A percentile compares a stretch with the other conserved stretches of the same genome.
Conservation (phyloP, 495 filamentous ascomycete species). For the Aspergillus wentii region DNA sequence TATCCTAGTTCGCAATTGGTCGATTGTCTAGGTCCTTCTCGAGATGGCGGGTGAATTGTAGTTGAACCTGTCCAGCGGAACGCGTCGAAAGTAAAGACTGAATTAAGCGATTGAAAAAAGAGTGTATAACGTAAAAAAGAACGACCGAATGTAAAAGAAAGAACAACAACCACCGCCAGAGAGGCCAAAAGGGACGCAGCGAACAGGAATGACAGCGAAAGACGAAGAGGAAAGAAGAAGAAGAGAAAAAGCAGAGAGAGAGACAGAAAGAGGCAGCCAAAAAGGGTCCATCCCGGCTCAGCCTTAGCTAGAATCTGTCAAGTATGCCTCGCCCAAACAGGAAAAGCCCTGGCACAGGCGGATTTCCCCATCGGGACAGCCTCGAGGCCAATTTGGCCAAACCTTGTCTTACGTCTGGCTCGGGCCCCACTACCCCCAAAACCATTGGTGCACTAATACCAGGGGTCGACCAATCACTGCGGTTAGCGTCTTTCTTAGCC, state of each 20-base stretch:
- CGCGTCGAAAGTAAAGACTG: conserved; percentile 3
- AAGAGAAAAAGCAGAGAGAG: conserved; percentile 9
- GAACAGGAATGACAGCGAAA: conserved; percentile 3
- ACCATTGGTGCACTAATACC: neutral
- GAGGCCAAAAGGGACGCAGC: conserved; percentile 20
- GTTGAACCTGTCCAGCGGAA: too few relatives aligned
- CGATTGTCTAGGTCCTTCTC: too few relatives aligned
- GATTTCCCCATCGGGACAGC: neutral
- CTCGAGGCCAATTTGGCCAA: neutral
- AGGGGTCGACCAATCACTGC: neutral
- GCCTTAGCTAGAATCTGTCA: neutral
- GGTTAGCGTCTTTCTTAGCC: too few relatives aligned
- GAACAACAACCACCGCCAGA: conserved; percentile 19
- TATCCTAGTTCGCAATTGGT: too few relatives aligned
- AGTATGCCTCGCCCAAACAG: neutral
- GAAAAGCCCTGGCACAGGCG: neutral
- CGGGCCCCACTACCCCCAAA: too few relatives aligned
- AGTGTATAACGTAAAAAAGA: conserved; percentile 2
- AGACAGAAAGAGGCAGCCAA: conserved; percentile 12
- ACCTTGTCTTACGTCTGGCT: too few relatives aligned
- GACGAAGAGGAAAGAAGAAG: conserved; percentile 14
- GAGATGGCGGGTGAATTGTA: too few relatives aligned
- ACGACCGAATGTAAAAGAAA: conserved; percentile 1
- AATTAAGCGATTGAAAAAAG: conserved; percentile 17
- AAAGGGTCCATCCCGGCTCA: conserved; percentile 9